These are phyloP conservation scores for Chytriomyces sp. DNA, from an alignment of 192 early-diverging fungal genomes.

Conservation along the genomic window DNA sequence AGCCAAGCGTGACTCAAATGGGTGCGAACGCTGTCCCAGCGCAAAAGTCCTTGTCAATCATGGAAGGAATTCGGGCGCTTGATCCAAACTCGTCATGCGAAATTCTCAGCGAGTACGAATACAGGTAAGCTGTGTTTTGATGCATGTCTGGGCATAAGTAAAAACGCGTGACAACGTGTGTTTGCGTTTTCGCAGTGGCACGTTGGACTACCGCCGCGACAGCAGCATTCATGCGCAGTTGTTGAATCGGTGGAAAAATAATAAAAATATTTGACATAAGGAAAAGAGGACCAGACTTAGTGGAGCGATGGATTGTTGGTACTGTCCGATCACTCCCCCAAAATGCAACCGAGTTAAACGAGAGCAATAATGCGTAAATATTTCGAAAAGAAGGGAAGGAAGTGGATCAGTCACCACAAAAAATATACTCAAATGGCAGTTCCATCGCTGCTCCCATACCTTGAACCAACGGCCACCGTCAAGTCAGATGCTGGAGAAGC, in stretches of 20 bases:
- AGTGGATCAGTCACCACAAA: too few species aligned
- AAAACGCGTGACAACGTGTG: neutral
- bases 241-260: neutral
- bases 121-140: neutral
- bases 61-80: neutral
- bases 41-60: neutral
- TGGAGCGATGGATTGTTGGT: too few species aligned
- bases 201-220: neutral
- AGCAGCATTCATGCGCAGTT: neutral
- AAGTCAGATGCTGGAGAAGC: too few species aligned
- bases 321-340: too few species aligned
- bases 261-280: neutral
- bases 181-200: neutral
- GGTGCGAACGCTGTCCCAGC: neutral
- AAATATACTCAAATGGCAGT: too few species aligned
- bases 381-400: too few species aligned
- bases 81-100: neutral
- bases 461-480: too few species aligned
- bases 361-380: too few species aligned
- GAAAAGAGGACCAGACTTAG: neutral
- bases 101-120: neutral
- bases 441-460: too few species aligned
- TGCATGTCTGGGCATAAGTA: neutral
- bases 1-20: too few species aligned
- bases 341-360: too few species aligned